Evolutionary conservation across 306 rosid genomes (phyloP), one percentile per base, ranked within the genome.

Genomic region (Vicia sativa): DNA sequence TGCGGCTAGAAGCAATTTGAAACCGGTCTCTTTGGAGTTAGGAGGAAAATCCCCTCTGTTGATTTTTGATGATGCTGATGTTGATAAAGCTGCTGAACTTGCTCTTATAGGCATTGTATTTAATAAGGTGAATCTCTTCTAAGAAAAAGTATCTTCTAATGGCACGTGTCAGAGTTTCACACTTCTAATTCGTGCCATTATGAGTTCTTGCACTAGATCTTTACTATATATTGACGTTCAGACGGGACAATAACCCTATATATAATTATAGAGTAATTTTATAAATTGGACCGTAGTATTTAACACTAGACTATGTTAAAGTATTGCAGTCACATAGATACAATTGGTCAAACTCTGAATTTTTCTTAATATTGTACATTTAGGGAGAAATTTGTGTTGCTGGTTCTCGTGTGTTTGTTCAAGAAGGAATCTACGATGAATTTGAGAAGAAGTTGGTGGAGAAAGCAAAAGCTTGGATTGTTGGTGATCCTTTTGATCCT

Each of bases 401-500:
- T 1, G 78, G 96, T 65, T 84, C 96, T 23, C 92, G 98, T 0
- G 84, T 92, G 26, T 81, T 79, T 23, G 98, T 89, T 63, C 98
- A 92, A 62, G 98, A 89, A 81, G 92, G 92, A 9, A 86, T 89
- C 28, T 92, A 89, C 14, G 96, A 89, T 29, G 92, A 82, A 46
- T 77, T 92, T 61, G 92, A 81, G 64, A 84, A 86, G 74, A 84
- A 79, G 42, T 57, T 92, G 12, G 75, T 54, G 6, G 88, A 81
- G 58, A 89, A 92, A 67, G 86, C 83, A 13, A 83, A 87, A 42
- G 58, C 82, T 35, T 89, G 96, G 96, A 58, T 60, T 7, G 92
- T 92, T 38, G 96, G 96, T 16, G 98, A 92, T 78, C 96, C 96
- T 65, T 92, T 92, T 78, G 92, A 92, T 77, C 92, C 98, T 13